Evolutionary conservation across 495 filamentous ascomycete species (phyloP), one percentile per base, ranked within the genome.

Genomic region (Delitschia confertaspora): DNA sequence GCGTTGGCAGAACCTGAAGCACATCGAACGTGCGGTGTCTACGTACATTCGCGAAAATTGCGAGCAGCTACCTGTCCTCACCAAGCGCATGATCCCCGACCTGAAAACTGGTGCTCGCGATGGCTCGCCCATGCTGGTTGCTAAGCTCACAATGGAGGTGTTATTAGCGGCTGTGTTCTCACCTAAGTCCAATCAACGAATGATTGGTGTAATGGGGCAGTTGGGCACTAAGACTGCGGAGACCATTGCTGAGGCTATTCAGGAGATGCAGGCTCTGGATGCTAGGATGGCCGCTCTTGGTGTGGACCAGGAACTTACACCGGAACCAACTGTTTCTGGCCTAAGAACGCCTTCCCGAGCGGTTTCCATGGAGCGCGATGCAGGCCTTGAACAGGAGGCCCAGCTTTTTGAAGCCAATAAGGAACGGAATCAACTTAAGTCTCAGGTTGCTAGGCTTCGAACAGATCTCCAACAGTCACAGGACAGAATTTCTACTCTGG

Each of bases 41-140:
- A 73, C 68, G 41, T 88, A 83, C 58, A 78, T 87, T 43, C 69
- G 66, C 21, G 70, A 76, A 40, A 65, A 76, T 51, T 72, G 70
- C 55, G 65, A 65, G 27, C 67, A 70, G 27, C 39, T 75, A 6
- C 71, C 69, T 4, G 56, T 70, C 22, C 66, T 70, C n/a, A 67
- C 67, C 19, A 42, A 56, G 43, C 51, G 52, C 14, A 65, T 69
- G 49, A 65, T 65, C 4, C 70, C 73, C 11, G 74, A 79, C 57
- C 66, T 82, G 34, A 73, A 81, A 62, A 66, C 72, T 4, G 68
- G 80, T 44, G 78, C 75, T 14, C 67, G 70, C 43, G 55, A 67
- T 19, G 51, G 46, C 7, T 41, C 45, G n/a, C 38, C 33, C 14
- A 56, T 49, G 31, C 47, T 66, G 24, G 53, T 45, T 7, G 44